Conservation (phyloP, 1,284 basidiomycete genomes). For the Microbotryum lychnidis-dioicae region DNA sequence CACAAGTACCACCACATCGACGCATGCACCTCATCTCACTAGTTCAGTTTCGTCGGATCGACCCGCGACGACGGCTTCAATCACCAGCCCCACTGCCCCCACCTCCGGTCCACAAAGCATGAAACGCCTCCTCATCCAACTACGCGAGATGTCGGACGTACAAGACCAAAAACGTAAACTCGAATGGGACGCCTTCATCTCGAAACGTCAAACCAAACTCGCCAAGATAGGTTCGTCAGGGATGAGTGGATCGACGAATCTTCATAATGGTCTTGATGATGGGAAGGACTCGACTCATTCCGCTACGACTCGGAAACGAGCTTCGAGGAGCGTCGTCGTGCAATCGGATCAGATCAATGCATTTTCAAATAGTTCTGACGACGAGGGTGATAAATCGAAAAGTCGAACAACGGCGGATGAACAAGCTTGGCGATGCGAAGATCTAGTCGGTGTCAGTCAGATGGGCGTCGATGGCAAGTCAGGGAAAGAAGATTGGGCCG, state of each 20-base stretch:
- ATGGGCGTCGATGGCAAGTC: conserved; percentile 63
- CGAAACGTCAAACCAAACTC: conserved; percentile 47
- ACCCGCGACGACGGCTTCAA: conserved; percentile 15
- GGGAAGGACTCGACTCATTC: conserved; percentile 1
- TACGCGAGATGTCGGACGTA: conserved; percentile 77
- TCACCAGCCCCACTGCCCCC: conserved; percentile 17
- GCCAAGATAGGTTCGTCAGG: conserved; percentile 2
- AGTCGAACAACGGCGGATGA: conserved; percentile 31
- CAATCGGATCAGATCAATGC: conserved; percentile 30
- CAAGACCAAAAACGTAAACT: conserved; percentile 64
- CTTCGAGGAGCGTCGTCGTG: neutral
- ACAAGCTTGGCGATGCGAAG: conserved; percentile 25
- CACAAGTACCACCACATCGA: neutral
- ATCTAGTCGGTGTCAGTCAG: conserved; percentile 76
- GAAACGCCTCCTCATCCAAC: conserved; percentile 63
- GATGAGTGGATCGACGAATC: neutral
- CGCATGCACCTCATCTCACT: neutral
- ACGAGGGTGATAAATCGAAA: conserved; percentile 29
- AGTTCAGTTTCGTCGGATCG: neutral
- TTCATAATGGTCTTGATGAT: neutral
- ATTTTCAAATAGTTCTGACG: conserved; percentile 35
- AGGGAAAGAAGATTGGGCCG: conserved; percentile 62
- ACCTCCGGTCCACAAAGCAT: conserved; percentile 57
- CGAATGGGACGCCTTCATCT: conserved; percentile 84
- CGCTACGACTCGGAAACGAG: neutral